Evolutionary conservation across 148 eudicot genomes (phyloP).

Genomic region (Simmondsia chinensis): DNA sequence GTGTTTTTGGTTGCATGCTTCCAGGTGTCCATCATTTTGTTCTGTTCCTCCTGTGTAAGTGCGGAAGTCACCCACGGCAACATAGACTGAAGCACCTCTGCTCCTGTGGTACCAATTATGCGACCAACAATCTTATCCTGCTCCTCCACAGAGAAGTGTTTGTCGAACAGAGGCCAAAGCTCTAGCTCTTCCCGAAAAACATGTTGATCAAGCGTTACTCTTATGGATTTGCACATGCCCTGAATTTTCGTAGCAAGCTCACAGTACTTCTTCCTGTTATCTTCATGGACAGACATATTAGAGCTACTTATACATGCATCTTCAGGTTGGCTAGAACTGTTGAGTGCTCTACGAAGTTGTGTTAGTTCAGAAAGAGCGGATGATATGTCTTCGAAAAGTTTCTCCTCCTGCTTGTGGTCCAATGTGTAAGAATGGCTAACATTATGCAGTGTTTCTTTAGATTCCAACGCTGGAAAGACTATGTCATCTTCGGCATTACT

Average conservation of each 20-base stretch:
- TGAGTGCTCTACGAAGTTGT: slow-evolving; percentile 39
- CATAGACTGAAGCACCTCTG: slow-evolving; percentile 97
- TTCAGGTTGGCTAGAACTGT: slow-evolving; percentile 13
- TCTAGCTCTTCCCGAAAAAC: slow-evolving; percentile 90
- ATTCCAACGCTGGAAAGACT: slow-evolving; percentile 91
- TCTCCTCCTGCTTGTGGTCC: slow-evolving; percentile 96
- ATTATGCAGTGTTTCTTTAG: slow-evolving; percentile 88
- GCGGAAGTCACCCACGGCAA: slow-evolving; percentile 99
- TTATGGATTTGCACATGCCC: slow-evolving; percentile 93
- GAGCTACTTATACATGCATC: slow-evolving; percentile 18
- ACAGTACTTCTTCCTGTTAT: slow-evolving; percentile 41
- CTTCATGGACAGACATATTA: slow-evolving; percentile 23
- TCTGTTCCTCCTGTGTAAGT: slow-evolving; percentile 93
- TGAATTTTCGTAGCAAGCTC: slow-evolving; percentile 85
- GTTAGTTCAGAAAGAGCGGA: slow-evolving; percentile 64
- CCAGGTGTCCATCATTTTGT: slow-evolving; percentile 96
- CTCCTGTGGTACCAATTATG: slow-evolving; percentile 98
- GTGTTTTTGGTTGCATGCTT: slow-evolving; percentile 97
- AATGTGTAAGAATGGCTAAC: slow-evolving; percentile 98
- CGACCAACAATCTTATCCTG: slow-evolving; percentile 94
- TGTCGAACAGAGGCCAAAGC: slow-evolving; percentile 94
- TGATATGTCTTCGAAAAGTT: slow-evolving; percentile 86
- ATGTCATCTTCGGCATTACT: slow-evolving; percentile 98
- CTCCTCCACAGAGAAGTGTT: slow-evolving; percentile 84
- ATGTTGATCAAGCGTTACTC: slow-evolving; percentile 92